phyloP scores from a whole-genome alignment of 495 filamentous ascomycete genomes.

The Penicillium ucsense region DNA sequence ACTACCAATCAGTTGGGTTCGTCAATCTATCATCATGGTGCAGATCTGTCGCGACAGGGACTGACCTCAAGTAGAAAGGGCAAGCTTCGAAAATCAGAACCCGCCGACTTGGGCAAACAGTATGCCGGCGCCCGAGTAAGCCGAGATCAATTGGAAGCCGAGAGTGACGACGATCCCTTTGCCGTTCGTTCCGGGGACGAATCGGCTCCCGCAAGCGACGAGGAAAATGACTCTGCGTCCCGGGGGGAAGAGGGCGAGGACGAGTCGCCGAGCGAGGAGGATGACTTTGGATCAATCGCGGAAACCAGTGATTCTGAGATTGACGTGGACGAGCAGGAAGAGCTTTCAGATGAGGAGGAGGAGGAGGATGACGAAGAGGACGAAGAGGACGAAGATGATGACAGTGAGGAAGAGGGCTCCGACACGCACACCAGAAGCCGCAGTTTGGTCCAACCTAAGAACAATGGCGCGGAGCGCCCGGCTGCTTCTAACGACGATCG shows the following conservation, averaged over 20 bases:
- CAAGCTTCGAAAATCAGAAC: slow-evolving; percentile 68
- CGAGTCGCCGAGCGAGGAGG: slow-evolving; percentile 2
- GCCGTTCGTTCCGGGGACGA: slow-evolving; percentile 16
- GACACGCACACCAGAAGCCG: neutral
- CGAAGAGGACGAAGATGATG: slow-evolving; percentile 9
- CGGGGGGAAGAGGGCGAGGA: neutral
- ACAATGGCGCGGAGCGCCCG: too few relatives aligned
- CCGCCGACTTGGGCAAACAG: slow-evolving; percentile 54
- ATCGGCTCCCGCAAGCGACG: slow-evolving; percentile 13
- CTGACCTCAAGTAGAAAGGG: slow-evolving; percentile 51
- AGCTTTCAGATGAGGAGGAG: neutral
- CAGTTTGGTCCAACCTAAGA: too few relatives aligned
- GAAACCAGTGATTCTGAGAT: neutral
- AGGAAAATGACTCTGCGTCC: slow-evolving; percentile 16
- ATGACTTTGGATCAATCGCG: neutral
- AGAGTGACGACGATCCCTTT: slow-evolving; percentile 39
- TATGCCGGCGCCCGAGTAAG: slow-evolving; percentile 76
- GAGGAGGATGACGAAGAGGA: slow-evolving; percentile 1
- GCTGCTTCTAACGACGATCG: slow-evolving; percentile 22
- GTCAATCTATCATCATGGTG: slow-evolving; percentile 4
- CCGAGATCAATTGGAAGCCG: slow-evolving; percentile 52
- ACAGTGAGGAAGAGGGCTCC: slow-evolving; percentile 15
- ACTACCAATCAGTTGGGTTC: slow-evolving; percentile 77
- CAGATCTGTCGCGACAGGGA: too few relatives aligned
- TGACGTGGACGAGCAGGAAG: neutral